These are phyloP conservation scores for Chlorella vulgaris DNA, from an alignment of 139 green algal genomes.

Conservation along the genomic window DNA sequence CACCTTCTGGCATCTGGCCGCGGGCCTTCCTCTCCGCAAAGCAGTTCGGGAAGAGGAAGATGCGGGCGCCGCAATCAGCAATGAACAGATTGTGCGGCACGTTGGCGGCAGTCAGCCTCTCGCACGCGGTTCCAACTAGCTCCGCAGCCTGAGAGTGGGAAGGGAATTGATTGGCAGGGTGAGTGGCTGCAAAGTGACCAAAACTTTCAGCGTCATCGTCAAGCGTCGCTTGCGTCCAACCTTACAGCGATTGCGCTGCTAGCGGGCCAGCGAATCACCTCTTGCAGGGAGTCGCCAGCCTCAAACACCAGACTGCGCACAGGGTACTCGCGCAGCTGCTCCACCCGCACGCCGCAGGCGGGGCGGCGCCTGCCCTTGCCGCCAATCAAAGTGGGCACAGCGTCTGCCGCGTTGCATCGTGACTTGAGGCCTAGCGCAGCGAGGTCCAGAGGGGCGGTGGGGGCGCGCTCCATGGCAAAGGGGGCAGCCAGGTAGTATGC, in stretches of 20 bases:
- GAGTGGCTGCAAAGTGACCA: background rate
- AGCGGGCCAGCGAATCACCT: too few species aligned
- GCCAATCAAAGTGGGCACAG: background rate
- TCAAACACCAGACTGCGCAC: slow-evolving; percentile 91
- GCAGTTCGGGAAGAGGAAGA: slow-evolving; percentile 89
- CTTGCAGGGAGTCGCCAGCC: slow-evolving; percentile 58
- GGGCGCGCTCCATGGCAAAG: slow-evolving; percentile 87
- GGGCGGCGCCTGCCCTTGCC: slow-evolving; percentile 15
- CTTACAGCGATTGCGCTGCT: too few species aligned
- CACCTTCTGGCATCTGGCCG: slow-evolving; percentile 63
- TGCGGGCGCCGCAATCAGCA: slow-evolving; percentile 79
- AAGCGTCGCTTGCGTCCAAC: too few species aligned
- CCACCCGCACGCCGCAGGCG: slow-evolving; percentile 54
- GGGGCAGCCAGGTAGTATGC: slow-evolving; percentile 58
- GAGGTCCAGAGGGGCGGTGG: slow-evolving; percentile 56
- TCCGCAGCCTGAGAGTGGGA: slow-evolving; percentile 56
- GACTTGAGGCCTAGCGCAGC: background rate
- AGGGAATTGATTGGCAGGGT: background rate
- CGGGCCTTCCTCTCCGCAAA: slow-evolving; percentile 87
- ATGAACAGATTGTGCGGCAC: slow-evolving; percentile 98
- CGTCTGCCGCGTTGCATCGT: background rate
- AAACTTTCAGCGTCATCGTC: too few species aligned
- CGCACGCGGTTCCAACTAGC: slow-evolving; percentile 67
- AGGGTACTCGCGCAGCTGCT: slow-evolving; percentile 82
- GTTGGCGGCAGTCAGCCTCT: slow-evolving; percentile 76